A percentile compares a stretch with the other conserved stretches of the same genome.
These are phyloP conservation scores for Erythrophleum fordii DNA, from an alignment of 306 rosid genomes.

Conservation along the genomic window DNA sequence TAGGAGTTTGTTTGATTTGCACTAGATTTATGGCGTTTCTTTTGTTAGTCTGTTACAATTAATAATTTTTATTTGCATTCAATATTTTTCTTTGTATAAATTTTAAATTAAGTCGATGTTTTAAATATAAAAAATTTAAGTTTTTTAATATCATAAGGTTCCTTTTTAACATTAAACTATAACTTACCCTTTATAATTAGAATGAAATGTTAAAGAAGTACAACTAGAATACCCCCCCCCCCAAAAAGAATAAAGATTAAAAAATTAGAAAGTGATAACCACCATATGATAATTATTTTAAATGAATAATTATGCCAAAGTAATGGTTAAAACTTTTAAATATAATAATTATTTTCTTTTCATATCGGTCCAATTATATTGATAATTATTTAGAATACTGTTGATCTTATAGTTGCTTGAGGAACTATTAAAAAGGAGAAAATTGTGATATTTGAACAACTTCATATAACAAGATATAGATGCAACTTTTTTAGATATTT, in stretches of 20 bases:
- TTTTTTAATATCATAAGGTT: neutral
- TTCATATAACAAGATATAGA: neutral
- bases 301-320: neutral
- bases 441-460: neutral
- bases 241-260: too few species aligned
- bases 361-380: neutral
- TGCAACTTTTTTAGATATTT: neutral
- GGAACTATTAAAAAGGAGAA: neutral
- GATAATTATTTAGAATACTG: neutral
- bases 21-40: neutral
- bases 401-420: neutral
- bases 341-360: neutral
- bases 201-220: neutral
- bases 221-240: neutral
- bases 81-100: neutral
- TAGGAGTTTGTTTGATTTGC: neutral
- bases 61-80: neutral
- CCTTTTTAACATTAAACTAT: too few species aligned
- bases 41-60: neutral
- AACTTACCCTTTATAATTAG: neutral
- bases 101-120: neutral
- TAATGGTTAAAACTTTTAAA: neutral
- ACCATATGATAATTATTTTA: neutral
- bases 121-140: neutral
- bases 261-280: too few species aligned